These are phyloP conservation scores for Dissophora globulifera DNA, from an alignment of 192 early-diverging fungal species.

Conservation along the genomic window DNA sequence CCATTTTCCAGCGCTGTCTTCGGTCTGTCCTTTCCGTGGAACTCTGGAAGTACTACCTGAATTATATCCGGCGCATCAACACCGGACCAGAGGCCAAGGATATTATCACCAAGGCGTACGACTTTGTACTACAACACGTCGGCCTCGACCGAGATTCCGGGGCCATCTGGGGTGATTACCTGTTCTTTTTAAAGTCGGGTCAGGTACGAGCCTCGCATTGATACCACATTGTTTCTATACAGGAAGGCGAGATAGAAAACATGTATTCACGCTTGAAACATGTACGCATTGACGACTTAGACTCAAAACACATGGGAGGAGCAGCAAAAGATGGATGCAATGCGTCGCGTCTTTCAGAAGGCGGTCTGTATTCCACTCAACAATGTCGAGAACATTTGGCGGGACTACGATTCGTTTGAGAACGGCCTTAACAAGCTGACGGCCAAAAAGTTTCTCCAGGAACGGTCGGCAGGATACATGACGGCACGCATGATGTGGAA, in stretches of 20 bases:
- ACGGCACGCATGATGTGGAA: conserved; percentile 88
- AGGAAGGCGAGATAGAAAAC: conserved; percentile 31
- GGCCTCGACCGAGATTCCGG: conserved; percentile 92
- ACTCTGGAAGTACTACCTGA: conserved; percentile 89
- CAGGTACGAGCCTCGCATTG: conserved; percentile 61
- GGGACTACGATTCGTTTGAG: conserved; percentile 94
- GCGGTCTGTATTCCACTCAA: conserved; percentile 88
- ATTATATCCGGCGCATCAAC: conserved; percentile 85
- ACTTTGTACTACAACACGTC: conserved; percentile 88
- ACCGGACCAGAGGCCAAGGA: conserved; percentile 69
- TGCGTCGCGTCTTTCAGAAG: conserved; percentile 85
- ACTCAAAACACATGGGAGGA: conserved; percentile 83
- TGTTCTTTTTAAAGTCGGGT: conserved; percentile 79
- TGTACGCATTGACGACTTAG: too few species aligned
- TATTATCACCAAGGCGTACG: conserved; percentile 85
- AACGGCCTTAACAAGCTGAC: conserved; percentile 85
- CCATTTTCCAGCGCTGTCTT: conserved; percentile 86
- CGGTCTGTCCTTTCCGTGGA: conserved; percentile 86
- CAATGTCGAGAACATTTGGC: conserved; percentile 95
- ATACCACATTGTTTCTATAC: neutral
- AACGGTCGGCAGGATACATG: conserved; percentile 92
- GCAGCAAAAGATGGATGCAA: conserved; percentile 86
- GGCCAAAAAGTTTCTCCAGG: conserved; percentile 90
- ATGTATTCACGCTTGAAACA: too few species aligned
- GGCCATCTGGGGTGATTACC: conserved; percentile 88